Conservation (phyloP, 2,329 filamentous ascomycete genomes). For the Phialophora chinensis region DNA sequence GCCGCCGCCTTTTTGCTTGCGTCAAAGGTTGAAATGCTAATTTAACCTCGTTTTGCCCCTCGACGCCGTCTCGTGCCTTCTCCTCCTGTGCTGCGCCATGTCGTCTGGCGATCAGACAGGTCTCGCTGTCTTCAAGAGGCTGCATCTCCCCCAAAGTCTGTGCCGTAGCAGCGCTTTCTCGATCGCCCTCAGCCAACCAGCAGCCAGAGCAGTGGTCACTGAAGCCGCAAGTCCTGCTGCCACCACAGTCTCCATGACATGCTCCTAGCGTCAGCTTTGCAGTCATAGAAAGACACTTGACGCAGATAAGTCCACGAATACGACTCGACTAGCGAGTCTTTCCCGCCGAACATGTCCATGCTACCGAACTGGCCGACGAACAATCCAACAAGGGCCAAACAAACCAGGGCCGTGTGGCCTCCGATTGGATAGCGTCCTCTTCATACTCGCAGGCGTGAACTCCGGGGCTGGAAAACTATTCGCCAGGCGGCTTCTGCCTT, state of each 20-base stretch:
- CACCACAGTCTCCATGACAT: background rate
- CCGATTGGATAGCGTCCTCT: background rate
- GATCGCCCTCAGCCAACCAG: too few relatives aligned
- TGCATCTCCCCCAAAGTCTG: background rate
- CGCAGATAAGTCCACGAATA: background rate
- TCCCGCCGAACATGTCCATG: background rate
- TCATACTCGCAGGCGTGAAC: background rate
- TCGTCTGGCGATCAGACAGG: background rate
- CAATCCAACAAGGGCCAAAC: background rate
- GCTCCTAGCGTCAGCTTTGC: background rate
- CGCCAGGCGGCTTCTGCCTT: background rate
- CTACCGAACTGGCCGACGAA: background rate
- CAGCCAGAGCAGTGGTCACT: background rate
- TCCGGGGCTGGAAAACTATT: background rate
- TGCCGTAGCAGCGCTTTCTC: background rate
- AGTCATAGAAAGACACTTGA: background rate
- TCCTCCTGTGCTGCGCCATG: background rate
- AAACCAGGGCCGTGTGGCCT: background rate
- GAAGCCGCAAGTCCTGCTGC: background rate
- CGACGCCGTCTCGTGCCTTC: background rate
- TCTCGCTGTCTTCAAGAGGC: background rate
- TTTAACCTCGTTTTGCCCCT: background rate
- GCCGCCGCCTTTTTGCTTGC: background rate
- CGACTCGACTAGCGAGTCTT: background rate
- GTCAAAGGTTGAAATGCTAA: background rate